phyloP scores from a whole-genome alignment of 345 rosid species.

The Aegle marmelos region DNA sequence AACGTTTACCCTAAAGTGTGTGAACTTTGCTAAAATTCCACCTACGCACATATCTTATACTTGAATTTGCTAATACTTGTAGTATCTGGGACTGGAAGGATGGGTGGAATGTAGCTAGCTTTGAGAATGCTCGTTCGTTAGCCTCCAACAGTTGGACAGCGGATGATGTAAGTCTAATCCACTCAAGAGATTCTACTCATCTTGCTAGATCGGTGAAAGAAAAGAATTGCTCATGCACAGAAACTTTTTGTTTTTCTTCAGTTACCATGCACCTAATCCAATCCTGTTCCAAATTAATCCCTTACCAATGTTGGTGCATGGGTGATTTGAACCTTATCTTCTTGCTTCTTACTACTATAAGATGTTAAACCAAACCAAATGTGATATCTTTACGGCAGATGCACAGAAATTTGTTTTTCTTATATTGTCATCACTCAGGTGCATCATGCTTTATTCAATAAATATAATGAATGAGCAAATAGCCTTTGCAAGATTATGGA shows the following conservation, averaged over 20 bases:
- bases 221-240: neutral
- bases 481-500: neutral
- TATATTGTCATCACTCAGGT: neutral
- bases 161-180: constrained; percentile 49
- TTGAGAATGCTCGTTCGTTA: constrained; percentile 73
- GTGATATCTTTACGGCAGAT: neutral
- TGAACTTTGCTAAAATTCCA: neutral
- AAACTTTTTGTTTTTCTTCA: neutral
- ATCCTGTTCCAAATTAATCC: neutral
- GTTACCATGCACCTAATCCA: neutral
- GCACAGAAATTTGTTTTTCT: neutral
- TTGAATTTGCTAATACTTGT: constrained; percentile 7
- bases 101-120: constrained; percentile 49
- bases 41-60: too few relatives aligned
- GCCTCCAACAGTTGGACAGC: constrained; percentile 73
- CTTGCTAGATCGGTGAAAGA: neutral
- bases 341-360: neutral
- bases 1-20: neutral
- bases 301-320: neutral
- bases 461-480: neutral
- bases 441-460: neutral
- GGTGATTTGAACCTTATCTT: neutral
- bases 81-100: constrained; percentile 89
- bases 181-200: neutral
- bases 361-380: neutral